Evolutionary conservation across 345 rosid genomes (phyloP).

Genomic region (Sisymbrium irio): DNA sequence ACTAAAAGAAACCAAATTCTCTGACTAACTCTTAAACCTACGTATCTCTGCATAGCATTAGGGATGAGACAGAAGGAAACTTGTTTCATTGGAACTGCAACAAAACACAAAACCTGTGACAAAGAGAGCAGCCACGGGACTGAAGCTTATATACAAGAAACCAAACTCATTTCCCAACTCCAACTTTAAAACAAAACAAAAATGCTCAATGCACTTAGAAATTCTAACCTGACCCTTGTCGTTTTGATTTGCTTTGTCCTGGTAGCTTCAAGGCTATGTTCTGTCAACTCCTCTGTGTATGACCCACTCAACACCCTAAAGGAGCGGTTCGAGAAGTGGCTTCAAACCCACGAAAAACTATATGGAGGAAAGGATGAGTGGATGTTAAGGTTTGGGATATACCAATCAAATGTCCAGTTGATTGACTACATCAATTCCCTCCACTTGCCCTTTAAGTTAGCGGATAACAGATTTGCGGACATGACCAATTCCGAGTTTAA

Average conservation of each 20-base stretch:
- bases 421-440: slow-evolving; percentile 65
- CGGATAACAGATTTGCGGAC: slow-evolving; percentile 82
- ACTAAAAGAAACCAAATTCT: slow-evolving; percentile 15
- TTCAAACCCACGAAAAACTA: slow-evolving; percentile 32
- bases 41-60: slow-evolving; percentile 23
- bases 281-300: slow-evolving; percentile 14
- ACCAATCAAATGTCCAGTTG: slow-evolving; percentile 54
- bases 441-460: slow-evolving; percentile 54
- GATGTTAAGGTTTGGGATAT: slow-evolving; percentile 59
- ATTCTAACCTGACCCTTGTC: slow-evolving; percentile 30
- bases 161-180: slow-evolving; percentile 28
- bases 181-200: slow-evolving; percentile 18
- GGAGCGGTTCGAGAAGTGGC: slow-evolving; percentile 60
- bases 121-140: slow-evolving; percentile 27
- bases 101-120: slow-evolving; percentile 34
- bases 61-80: slow-evolving; percentile 26
- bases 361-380: slow-evolving; percentile 50
- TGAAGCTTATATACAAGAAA: slow-evolving; percentile 32
- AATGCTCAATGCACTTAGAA: slow-evolving; percentile 27
- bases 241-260: slow-evolving; percentile 29
- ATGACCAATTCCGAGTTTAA: slow-evolving; percentile 73
- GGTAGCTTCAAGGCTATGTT: slow-evolving; percentile 33
- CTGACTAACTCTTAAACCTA: slow-evolving; percentile 18
- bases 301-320: slow-evolving; percentile 33
- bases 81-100: slow-evolving; percentile 29